Percentiles rank a stretch among this genome's conserved stretches.
Conservation (phyloP, 2,329 filamentous ascomycete genomes). For the Purpureocillium lavendulum region DNA sequence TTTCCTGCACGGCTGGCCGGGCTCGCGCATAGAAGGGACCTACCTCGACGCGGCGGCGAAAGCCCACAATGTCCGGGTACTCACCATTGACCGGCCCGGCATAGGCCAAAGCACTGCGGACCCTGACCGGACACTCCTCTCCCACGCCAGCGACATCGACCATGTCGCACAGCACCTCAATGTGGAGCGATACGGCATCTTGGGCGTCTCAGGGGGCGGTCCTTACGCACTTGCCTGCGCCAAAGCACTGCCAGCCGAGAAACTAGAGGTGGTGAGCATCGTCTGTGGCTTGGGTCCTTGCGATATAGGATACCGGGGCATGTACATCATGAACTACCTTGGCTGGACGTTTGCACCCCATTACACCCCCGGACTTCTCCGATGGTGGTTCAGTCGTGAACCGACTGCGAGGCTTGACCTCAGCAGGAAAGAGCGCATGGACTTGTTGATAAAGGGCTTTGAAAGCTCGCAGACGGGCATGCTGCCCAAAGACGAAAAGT, state of each 20-base stretch:
- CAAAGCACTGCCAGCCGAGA: constrained; percentile 5
- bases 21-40: neutral
- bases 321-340: constrained; percentile 3
- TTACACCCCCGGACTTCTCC: neutral
- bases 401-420: neutral
- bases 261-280: constrained; percentile 8
- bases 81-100: neutral
- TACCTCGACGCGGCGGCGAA: neutral
- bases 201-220: constrained; percentile 13
- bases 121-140: no score
- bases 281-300: constrained; percentile 12
- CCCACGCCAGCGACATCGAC: no score
- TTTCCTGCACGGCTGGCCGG: neutral
- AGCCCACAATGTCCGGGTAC: neutral
- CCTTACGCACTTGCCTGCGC: constrained; percentile 14
- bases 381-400: neutral
- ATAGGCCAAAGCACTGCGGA: no score
- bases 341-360: neutral
- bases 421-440: neutral
- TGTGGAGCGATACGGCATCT: constrained; percentile 5
- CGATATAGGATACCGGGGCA: constrained; percentile 10
- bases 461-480: neutral
- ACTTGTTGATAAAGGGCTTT: neutral
- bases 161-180: constrained; percentile 5
- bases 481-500: neutral